phyloP scores from a whole-genome alignment of 2,329 filamentous ascomycete species.

The Exutisphaerella laricina region DNA sequence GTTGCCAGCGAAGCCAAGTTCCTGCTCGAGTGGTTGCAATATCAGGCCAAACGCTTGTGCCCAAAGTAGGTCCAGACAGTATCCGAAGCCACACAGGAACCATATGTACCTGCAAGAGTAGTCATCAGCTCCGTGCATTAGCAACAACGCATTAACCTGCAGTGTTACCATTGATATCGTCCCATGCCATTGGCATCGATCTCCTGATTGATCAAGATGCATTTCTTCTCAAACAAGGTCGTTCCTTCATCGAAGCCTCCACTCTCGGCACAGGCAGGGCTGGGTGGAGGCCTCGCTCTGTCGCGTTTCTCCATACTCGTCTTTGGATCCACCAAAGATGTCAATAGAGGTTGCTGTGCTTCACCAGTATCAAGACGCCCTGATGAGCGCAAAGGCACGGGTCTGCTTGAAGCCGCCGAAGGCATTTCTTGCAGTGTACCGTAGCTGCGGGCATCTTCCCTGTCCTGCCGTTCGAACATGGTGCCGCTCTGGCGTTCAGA shows the following conservation, averaged over 20 bases:
- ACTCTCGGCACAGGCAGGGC: not conserved
- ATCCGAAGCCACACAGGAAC: constrained; percentile 51
- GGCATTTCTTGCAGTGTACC: not conserved
- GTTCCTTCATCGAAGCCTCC: constrained; percentile 6
- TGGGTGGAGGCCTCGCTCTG: not conserved
- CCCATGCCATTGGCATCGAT: constrained; percentile 51
- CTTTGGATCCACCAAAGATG: not conserved
- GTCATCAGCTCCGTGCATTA: not conserved
- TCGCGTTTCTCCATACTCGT: constrained; percentile 2
- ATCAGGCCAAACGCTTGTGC: constrained; percentile 56
- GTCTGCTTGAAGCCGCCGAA: constrained; percentile 3
- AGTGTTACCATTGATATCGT: constrained; percentile 45
- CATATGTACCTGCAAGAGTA: constrained; percentile 34
- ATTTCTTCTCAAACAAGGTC: constrained; percentile 42
- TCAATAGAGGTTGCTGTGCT: constrained; percentile 7
- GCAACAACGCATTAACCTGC: not conserved
- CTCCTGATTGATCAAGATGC: constrained; percentile 42
- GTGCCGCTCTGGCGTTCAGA: not conserved
- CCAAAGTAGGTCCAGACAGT: constrained; percentile 54
- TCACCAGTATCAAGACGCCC: constrained; percentile 6
- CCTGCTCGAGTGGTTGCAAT: constrained; percentile 50
- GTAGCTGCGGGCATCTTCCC: not conserved
- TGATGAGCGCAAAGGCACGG: constrained; percentile 4
- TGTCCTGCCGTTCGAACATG: not conserved
- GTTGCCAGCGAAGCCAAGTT: constrained; percentile 47